These are phyloP conservation scores for Cytospora mali DNA, from an alignment of 2,329 filamentous ascomycete species.

Conservation along the genomic window DNA sequence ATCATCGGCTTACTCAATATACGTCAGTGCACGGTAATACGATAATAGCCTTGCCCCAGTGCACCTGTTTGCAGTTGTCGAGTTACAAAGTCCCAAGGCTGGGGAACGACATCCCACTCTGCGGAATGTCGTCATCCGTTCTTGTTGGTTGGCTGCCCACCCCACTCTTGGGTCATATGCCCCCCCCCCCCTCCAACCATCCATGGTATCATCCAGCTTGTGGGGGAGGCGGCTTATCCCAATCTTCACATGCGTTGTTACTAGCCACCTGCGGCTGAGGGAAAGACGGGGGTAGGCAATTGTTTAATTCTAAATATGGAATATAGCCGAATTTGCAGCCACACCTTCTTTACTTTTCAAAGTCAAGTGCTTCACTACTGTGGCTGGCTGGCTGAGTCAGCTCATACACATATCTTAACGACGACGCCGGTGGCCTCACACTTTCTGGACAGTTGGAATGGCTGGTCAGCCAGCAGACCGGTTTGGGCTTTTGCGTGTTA, in stretches of 20 bases:
- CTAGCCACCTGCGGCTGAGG: slow-evolving; percentile 19
- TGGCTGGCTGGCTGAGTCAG: not conserved
- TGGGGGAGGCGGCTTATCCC: not conserved
- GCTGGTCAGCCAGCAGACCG: not conserved
- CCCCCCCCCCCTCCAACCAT: not conserved
- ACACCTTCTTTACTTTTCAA: not conserved
- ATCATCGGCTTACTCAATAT: not conserved
- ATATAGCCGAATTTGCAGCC: not conserved
- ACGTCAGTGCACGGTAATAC: not conserved
- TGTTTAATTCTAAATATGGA: slow-evolving; percentile 23
- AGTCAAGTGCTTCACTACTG: too few relatives aligned
- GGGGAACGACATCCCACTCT: not conserved
- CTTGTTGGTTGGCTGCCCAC: slow-evolving; percentile 3
- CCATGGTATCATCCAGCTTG: slow-evolving; percentile 3
- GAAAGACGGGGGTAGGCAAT: not conserved
- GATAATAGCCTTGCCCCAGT: not conserved
- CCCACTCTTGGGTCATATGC: too few relatives aligned
- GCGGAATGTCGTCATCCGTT: slow-evolving; percentile 17
- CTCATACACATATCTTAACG: not conserved
- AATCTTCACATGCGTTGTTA: not conserved
- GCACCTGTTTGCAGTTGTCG: not conserved
- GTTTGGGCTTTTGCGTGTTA: not conserved
- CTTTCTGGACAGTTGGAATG: not conserved
- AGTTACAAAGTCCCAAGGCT: not conserved
- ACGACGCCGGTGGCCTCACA: not conserved